These are phyloP conservation scores for Botrytis squamosa DNA, from an alignment of 2,329 filamentous ascomycete genomes.

Conservation along the genomic window DNA sequence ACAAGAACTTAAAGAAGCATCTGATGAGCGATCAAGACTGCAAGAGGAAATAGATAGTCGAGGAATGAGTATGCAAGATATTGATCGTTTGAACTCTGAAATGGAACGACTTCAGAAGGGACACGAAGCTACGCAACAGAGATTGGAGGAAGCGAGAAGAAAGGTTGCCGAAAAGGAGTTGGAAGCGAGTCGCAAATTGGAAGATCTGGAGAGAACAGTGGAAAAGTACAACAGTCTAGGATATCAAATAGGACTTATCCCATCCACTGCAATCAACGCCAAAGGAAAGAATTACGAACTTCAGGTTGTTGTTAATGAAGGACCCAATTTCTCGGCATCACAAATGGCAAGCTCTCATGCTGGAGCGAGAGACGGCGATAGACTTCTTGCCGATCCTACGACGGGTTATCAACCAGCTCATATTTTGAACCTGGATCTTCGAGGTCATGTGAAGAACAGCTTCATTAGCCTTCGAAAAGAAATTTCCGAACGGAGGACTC, in stretches of 20 bases:
- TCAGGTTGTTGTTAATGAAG: constrained; percentile 74
- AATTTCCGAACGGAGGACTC: constrained; percentile 82
- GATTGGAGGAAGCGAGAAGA: constrained; percentile 82
- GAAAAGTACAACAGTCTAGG: constrained; percentile 92
- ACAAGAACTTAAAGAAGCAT: constrained; percentile 72
- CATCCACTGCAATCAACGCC: constrained; percentile 78
- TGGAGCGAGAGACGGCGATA: constrained; percentile 58
- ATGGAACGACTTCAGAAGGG: constrained; percentile 89
- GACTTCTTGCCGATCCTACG: constrained; percentile 75
- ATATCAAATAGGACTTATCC: constrained; percentile 91
- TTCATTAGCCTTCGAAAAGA: constrained; percentile 81
- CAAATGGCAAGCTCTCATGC: constrained; percentile 44
- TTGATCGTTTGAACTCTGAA: constrained; percentile 97
- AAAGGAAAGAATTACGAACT: constrained; percentile 85
- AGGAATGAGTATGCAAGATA: constrained; percentile 95
- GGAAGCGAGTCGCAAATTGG: constrained; percentile 82
- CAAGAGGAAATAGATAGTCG: constrained; percentile 88
- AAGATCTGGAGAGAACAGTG: constrained; percentile 87
- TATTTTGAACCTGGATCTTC: constrained; percentile 83
- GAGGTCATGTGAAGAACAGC: constrained; percentile 75
- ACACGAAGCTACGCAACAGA: constrained; percentile 71
- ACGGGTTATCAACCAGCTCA: constrained; percentile 89
- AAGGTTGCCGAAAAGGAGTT: constrained; percentile 80
- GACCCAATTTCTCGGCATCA: constrained; percentile 71
- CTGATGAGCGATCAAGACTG: constrained; percentile 75